phyloP scores from a whole-genome alignment of 1,284 basidiomycete species.

The Melampsora occidentalis region DNA sequence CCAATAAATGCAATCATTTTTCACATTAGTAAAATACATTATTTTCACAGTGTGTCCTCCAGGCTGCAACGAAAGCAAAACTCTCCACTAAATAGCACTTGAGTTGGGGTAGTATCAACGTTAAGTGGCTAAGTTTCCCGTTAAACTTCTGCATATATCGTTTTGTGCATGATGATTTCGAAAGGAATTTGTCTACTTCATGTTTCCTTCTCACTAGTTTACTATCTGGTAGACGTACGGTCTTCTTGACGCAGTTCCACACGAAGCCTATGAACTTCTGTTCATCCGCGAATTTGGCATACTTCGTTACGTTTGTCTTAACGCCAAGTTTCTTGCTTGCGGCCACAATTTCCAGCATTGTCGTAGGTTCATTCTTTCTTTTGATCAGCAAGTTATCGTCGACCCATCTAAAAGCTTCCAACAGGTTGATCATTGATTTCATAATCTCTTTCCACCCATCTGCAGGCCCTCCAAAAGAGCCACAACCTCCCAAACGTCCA shows the following conservation, averaged over 20 bases:
- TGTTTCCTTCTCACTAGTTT: not conserved
- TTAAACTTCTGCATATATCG: no score
- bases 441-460: conserved; percentile 14
- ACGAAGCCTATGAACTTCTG: not conserved
- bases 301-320: conserved; percentile 3
- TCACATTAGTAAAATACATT: no score
- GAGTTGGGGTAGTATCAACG: no score
- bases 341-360: not conserved
- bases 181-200: no score
- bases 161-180: no score
- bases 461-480: not conserved
- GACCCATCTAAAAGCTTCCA: not conserved
- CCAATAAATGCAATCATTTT: no score
- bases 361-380: not conserved
- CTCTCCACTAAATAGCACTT: no score
- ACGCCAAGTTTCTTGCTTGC: not conserved
- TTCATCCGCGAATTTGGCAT: not conserved
- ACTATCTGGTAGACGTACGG: not conserved
- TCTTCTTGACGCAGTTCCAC: not conserved
- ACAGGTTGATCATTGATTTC: not conserved
- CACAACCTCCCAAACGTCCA: not conserved
- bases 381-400: no score
- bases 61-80: no score
- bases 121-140: no score
- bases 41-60: no score